Conservation (phyloP, 2,329 filamentous ascomycete genomes). For the Cytospora piceae region DNA sequence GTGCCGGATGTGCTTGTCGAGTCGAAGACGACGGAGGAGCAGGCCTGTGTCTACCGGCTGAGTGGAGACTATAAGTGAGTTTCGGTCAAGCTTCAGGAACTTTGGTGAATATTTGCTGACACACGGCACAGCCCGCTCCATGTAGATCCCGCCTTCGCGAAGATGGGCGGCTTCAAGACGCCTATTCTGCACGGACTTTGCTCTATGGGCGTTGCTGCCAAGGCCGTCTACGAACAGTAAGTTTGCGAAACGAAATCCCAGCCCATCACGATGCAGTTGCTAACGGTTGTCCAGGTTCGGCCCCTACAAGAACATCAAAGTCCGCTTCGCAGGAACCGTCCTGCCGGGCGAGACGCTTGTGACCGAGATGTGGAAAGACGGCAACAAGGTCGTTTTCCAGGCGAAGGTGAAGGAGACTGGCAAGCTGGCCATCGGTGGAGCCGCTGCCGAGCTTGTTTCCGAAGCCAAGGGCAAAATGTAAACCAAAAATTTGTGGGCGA, state of each 20-base stretch:
- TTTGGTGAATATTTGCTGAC: not conserved
- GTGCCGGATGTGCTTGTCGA: conserved; percentile 81
- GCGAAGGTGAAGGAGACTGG: conserved; percentile 89
- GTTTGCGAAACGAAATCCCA: conserved; percentile 11
- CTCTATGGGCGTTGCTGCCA: conserved; percentile 88
- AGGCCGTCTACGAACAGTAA: conserved; percentile 78
- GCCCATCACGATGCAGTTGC: not conserved
- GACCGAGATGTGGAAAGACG: conserved; percentile 95
- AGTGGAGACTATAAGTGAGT: conserved; percentile 86
- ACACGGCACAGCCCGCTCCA: conserved; percentile 70
- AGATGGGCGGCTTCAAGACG: conserved; percentile 90
- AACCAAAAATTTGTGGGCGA: not conserved
- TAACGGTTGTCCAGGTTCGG: conserved; percentile 58
- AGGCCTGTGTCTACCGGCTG: conserved; percentile 90
- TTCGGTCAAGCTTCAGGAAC: not conserved
- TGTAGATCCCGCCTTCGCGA: conserved; percentile 91
- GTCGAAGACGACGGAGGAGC: conserved; percentile 84
- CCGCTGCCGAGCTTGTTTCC: conserved; percentile 72
- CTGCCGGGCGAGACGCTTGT: conserved; percentile 86
- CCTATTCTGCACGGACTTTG: conserved; percentile 98
- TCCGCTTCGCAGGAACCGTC: conserved; percentile 84
- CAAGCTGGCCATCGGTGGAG: conserved; percentile 82
- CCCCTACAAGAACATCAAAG: conserved; percentile 87
- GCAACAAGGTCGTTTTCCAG: conserved; percentile 79
- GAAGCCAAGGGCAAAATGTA: conserved; percentile 39